These are phyloP conservation scores for Trichophyton benhamiae DNA, from an alignment of 2,329 filamentous ascomycete species.

Conservation along the genomic window DNA sequence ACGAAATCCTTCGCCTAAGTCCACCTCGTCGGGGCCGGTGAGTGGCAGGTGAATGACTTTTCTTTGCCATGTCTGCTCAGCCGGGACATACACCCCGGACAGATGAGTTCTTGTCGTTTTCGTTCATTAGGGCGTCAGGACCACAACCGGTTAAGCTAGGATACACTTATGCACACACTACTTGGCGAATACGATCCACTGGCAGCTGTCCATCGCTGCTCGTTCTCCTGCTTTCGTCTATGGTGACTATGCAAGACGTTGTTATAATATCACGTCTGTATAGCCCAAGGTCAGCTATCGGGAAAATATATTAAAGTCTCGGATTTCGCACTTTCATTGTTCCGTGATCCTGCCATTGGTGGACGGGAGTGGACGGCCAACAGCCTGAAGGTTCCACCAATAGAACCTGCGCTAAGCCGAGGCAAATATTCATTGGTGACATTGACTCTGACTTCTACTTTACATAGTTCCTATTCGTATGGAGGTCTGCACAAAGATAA, in stretches of 20 bases:
- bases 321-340: background rate
- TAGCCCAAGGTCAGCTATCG: background rate
- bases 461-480: background rate
- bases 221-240: background rate
- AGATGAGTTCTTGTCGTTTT: background rate
- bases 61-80: background rate
- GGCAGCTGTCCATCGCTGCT: background rate
- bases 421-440: background rate
- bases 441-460: background rate
- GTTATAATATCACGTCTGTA: slow-evolving; percentile 1
- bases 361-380: too few relatives aligned
- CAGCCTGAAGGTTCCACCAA: too few relatives aligned
- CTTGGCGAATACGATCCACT: background rate
- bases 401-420: too few relatives aligned
- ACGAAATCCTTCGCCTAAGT: background rate
- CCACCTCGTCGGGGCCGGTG: background rate
- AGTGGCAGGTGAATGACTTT: background rate
- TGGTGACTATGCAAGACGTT: background rate
- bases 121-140: background rate
- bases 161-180: background rate
- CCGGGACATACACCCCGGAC: background rate
- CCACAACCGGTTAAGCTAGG: background rate
- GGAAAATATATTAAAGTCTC: background rate
- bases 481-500: background rate
- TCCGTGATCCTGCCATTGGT: background rate